Evolutionary conservation across 306 rosid genomes (phyloP).

Genomic region (Citrullus colocynthis): DNA sequence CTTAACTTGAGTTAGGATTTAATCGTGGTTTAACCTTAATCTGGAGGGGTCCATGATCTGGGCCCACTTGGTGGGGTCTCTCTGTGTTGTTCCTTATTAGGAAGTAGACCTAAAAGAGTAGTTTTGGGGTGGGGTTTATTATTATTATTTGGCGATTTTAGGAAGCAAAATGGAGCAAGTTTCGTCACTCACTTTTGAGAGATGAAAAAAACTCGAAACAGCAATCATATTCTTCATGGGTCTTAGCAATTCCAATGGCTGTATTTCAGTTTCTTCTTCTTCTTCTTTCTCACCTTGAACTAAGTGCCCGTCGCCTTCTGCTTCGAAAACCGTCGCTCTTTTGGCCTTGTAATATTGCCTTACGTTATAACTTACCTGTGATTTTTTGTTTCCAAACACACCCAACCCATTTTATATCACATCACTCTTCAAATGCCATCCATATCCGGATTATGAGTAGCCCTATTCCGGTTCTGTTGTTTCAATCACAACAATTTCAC

Average conservation of each 20-base stretch:
- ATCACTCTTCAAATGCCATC: neutral
- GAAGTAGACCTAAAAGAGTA: neutral
- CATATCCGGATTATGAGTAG: neutral
- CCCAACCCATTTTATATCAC: neutral
- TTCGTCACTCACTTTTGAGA: neutral
- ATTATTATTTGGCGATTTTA: neutral
- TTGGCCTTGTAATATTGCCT: neutral
- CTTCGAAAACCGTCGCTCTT: neutral
- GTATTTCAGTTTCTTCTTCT: neutral
- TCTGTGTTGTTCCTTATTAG: too few relatives aligned
- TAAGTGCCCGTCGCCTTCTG: neutral
- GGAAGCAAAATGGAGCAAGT: neutral
- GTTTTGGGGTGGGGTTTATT: neutral
- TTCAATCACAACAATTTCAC: neutral
- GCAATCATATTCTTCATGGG: constrained; percentile 2
- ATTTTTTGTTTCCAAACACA: neutral
- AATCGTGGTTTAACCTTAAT: neutral
- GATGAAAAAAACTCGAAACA: neutral
- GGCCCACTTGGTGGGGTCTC: neutral
- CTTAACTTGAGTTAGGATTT: neutral
- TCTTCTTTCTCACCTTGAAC: neutral
- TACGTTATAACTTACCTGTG: neutral
- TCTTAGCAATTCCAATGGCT: neutral
- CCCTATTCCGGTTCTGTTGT: neutral
- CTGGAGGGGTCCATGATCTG: neutral